Conservation (phyloP, 306 rosid species). For the Trifolium fragiferum region DNA sequence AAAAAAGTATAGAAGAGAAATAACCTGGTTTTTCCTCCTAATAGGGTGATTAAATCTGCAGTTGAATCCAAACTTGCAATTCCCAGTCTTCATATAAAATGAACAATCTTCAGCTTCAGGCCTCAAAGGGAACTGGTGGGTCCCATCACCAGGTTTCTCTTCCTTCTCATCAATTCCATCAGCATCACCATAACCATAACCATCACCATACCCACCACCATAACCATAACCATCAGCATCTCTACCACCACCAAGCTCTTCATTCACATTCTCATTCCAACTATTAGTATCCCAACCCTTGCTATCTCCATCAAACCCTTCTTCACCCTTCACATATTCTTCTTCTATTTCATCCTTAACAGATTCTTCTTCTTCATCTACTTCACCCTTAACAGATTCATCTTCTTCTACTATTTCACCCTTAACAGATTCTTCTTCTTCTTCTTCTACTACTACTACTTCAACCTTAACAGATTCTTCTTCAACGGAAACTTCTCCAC, state of each 20-base stretch:
- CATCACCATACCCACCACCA: slow-evolving; percentile 35
- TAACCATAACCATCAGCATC: slow-evolving; percentile 18
- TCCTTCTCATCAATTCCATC: slow-evolving; percentile 42
- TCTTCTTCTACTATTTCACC: slow-evolving; percentile 11
- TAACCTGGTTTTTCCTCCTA: slow-evolving; percentile 72
- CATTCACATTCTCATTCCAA: slow-evolving; percentile 52
- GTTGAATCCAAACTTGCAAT: slow-evolving; percentile 83
- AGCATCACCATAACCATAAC: slow-evolving; percentile 17
- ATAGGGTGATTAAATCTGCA: slow-evolving; percentile 95
- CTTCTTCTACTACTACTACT: too few relatives aligned
- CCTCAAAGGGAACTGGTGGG: slow-evolving; percentile 71
- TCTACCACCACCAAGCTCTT: slow-evolving; percentile 30
- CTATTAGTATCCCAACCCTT: slow-evolving; percentile 50
- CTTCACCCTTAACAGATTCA: slow-evolving; percentile 30
- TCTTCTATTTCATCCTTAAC: slow-evolving; percentile 39
- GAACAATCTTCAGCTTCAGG: slow-evolving; percentile 95
- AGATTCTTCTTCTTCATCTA: neutral
- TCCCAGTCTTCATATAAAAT: slow-evolving; percentile 81
- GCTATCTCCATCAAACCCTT: slow-evolving; percentile 34
- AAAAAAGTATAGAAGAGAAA: neutral
- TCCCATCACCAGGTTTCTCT: slow-evolving; percentile 32
- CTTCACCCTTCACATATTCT: slow-evolving; percentile 43
- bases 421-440: slow-evolving; percentile 36
- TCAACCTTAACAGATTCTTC: slow-evolving; percentile 41
- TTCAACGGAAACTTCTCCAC: slow-evolving; percentile 36